Evolutionary conservation across 345 rosid genomes (phyloP), one percentile per base, ranked within the genome.

Genomic region (Dimocarpus longan): DNA sequence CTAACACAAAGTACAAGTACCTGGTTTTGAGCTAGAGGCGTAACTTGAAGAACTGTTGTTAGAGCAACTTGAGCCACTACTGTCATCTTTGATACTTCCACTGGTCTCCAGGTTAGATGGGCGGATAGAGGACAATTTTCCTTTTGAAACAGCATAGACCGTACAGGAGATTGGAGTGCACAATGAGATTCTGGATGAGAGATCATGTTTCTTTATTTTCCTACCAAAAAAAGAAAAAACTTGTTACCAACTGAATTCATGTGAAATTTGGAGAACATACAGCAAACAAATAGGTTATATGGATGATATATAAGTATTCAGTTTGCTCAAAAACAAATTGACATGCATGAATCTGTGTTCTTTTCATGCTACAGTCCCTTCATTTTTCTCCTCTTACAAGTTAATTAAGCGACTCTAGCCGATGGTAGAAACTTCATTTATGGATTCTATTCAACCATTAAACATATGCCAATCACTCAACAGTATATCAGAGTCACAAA

Each of bases 101-200:
- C 70, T 88, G 28, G 90, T 70, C 76, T 88, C 97, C 66, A 80
- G 82, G 68, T 91, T 88, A 28, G 97, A 90, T 66, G 96, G 96
- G 52, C 98, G 92, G 73, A 95, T 85, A 0, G 97, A 91, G 79
- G 88, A 77, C 76, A 95, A 73, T 78, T 93, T 91, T 73, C 93
- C 97, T 77, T 90, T 90, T 3, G 93, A 93, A 81, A 93, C 85
- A 19, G 88, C 93, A 75, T 87, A 95, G 46, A 95, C 91, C 0
- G 96, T 92, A 70, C 99, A 95, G 80, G 87, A 91, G 70, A 83
- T 87, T 4, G 98, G 98, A 39, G 83, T 83, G 73, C 84, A 80
- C 0, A 74, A 83, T 0, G 99, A 88, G 59, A 95, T 92, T 88
- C 89, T 71, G 0, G 93, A 88, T 28, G 98, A 87, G 71, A 93